Conservation (phyloP, 1,139 yeast species). For the Blastobotrys arbuscula region DNA sequence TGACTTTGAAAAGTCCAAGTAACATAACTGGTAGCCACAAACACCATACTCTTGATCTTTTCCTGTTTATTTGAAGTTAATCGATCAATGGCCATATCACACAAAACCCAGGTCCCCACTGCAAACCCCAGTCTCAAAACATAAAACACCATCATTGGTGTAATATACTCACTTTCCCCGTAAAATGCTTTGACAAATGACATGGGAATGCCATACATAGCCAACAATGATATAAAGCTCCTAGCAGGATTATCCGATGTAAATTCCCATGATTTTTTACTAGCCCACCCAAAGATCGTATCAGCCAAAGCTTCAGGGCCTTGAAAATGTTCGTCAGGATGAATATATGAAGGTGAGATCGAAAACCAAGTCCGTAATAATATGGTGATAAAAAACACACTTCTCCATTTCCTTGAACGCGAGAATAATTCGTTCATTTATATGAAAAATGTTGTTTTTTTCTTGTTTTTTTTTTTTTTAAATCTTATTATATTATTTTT, state of each 20-base stretch:
- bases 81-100: constrained; percentile 44
- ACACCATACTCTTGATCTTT: constrained; percentile 56
- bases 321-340: constrained; percentile 97
- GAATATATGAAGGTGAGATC: constrained; percentile 76
- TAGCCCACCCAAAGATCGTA: constrained; percentile 45
- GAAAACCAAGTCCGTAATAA: constrained; percentile 53
- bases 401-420: constrained; percentile 25
- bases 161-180: constrained; percentile 20
- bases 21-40: constrained; percentile 71
- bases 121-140: constrained; percentile 54
- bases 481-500: no score
- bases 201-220: constrained; percentile 63
- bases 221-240: constrained; percentile 63
- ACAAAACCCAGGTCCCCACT: constrained; percentile 51
- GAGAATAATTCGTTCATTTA: constrained; percentile 7
- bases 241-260: constrained; percentile 54
- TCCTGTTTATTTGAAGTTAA: constrained; percentile 57
- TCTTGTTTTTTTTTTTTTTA: no score
- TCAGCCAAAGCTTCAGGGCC: constrained; percentile 65
- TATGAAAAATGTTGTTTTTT: background rate
- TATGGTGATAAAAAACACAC: constrained; percentile 33
- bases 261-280: constrained; percentile 85
- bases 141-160: constrained; percentile 45
- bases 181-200: constrained; percentile 27
- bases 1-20: constrained; percentile 80